phyloP scores from a whole-genome alignment of 176 grass and related monocot species.

The Thalia dealbata region DNA sequence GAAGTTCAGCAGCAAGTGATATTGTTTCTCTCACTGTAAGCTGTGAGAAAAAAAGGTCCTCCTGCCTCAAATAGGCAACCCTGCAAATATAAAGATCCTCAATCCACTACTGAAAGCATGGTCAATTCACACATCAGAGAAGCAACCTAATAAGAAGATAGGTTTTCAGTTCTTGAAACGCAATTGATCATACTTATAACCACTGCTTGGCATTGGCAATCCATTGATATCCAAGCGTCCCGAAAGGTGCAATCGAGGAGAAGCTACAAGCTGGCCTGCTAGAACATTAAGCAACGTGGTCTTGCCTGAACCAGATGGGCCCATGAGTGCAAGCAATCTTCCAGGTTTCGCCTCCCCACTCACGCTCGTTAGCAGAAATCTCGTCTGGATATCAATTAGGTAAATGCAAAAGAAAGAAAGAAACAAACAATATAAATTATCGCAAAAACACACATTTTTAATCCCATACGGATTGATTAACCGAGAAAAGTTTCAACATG shows the following conservation, averaged over 20 bases:
- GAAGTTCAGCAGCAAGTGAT: conserved; percentile 76
- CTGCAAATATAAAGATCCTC: conserved; percentile 28
- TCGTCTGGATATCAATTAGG: conserved; percentile 28
- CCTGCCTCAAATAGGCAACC: conserved; percentile 76
- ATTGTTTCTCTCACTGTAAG: conserved; percentile 74
- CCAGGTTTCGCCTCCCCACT: conserved; percentile 72
- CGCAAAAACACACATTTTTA: too few relatives aligned
- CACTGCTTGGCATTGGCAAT: conserved; percentile 29
- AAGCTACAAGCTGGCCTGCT: conserved; percentile 62
- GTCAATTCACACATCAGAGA: not conserved
- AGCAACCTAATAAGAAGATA: not conserved
- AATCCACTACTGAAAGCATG: not conserved
- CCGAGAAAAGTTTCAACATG: not conserved
- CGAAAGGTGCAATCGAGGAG: conserved; percentile 53
- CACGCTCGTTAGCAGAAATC: conserved; percentile 73
- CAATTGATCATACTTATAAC: conserved; percentile 45
- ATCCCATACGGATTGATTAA: not conserved
- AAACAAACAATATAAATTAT: not conserved
- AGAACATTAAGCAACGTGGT: conserved; percentile 89
- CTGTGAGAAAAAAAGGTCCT: conserved; percentile 87
- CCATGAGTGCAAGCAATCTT: conserved; percentile 78
- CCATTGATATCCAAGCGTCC: conserved; percentile 58
- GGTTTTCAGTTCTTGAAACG: not conserved
- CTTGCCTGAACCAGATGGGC: conserved; percentile 81
- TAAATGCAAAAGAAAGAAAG: not conserved